Evolutionary conservation across 139 green algal species (phyloP).

Genomic region (Chlorella ohadii): DNA sequence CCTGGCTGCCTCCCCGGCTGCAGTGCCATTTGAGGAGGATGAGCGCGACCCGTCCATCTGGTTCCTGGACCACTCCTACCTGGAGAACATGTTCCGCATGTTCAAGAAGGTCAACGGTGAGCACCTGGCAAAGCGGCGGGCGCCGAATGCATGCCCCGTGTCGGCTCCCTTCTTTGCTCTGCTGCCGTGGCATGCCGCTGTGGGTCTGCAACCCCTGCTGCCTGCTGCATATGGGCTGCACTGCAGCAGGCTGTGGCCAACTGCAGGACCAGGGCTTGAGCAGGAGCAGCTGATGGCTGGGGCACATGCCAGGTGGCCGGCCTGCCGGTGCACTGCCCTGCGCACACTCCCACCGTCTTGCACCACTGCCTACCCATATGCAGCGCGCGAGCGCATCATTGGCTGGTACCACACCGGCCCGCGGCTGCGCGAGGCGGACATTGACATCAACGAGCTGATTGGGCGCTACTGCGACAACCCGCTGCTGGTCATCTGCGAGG

Average conservation of each 20-base stretch:
- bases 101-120: slow-evolving; percentile 99
- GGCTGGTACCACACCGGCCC: slow-evolving; percentile 99
- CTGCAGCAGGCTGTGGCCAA: too few species aligned
- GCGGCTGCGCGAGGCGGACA: slow-evolving; percentile 89
- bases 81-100: slow-evolving; percentile 98
- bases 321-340: too few species aligned
- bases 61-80: slow-evolving; percentile 99
- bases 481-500: slow-evolving; percentile 96
- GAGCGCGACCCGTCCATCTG: slow-evolving; percentile 95
- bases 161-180: too few species aligned
- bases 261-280: too few species aligned
- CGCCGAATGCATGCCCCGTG: too few species aligned
- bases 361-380: not conserved
- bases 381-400: slow-evolving; percentile 93
- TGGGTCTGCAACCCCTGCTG: too few species aligned
- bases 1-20: not conserved
- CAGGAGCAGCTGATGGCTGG: too few species aligned
- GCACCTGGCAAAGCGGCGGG: not conserved
- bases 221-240: too few species aligned
- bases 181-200: too few species aligned
- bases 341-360: not conserved
- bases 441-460: slow-evolving; percentile 94
- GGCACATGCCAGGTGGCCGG: too few species aligned
- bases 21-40: slow-evolving; percentile 99
- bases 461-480: slow-evolving; percentile 83